Evolutionary conservation across 2,329 filamentous ascomycete species (phyloP).

Genomic region (Fusarium pilosicola): DNA sequence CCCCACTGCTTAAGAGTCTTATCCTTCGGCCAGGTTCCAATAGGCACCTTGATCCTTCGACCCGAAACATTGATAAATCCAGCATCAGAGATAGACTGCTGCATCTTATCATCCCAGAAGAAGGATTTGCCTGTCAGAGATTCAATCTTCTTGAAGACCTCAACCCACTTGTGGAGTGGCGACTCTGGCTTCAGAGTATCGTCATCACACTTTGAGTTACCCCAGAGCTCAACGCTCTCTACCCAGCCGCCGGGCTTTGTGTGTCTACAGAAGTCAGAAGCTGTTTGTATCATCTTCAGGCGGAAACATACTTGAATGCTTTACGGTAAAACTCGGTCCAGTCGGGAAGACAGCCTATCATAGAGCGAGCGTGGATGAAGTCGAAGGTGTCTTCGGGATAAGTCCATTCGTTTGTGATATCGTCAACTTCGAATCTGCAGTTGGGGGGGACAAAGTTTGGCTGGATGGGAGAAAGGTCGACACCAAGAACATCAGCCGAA

Average conservation of each 20-base stretch:
- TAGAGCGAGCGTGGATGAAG: conserved; percentile 66
- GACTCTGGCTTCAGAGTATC: conserved; percentile 23
- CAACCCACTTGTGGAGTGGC: conserved; percentile 15
- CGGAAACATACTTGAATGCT: conserved; percentile 53
- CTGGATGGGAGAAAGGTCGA: conserved; percentile 68
- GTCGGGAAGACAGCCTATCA: conserved; percentile 64
- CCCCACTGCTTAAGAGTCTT: conserved; percentile 42
- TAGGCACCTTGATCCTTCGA: conserved; percentile 32
- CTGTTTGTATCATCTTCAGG: conserved; percentile 41
- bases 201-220: conserved; percentile 41
- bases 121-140: conserved; percentile 16
- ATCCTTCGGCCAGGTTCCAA: conserved; percentile 47
- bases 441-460: conserved; percentile 68
- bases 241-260: conserved; percentile 33
- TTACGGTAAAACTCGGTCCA: conserved; percentile 62
- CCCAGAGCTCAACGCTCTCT: conserved; percentile 36
- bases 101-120: conserved; percentile 24
- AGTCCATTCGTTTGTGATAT: conserved; percentile 63
- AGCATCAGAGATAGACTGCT: conserved; percentile 25
- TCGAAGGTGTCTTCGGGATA: conserved; percentile 61
- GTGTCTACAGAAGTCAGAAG: background rate
- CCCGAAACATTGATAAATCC: conserved; percentile 34
- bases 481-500: conserved; percentile 59
- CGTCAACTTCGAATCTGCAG: conserved; percentile 72
- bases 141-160: conserved; percentile 13